Base-by-base conservation (phyloP, 306 rosid species). In the Carpinus viminea region DNA sequence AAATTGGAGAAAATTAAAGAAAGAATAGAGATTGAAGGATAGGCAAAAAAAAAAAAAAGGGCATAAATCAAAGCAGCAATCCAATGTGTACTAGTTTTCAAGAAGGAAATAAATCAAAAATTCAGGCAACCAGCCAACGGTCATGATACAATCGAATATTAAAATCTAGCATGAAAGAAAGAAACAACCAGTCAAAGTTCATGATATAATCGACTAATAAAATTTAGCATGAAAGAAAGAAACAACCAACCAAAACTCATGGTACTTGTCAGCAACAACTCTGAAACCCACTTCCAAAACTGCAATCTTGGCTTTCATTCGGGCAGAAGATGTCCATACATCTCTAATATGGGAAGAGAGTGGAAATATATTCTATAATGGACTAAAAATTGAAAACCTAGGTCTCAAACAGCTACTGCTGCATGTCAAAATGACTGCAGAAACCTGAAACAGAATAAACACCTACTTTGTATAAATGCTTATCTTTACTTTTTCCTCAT, bases 11-110 rank as follows among this genome's bases (percentile, higher is more conserved):
- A 74, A 5, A 78, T 79, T 52, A 57, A 36, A 79, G 68, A 75
- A 69, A 41, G 64, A 68, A 60, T 41, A n/a, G 4, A 38, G 13
- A 68, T n/a, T 41, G 4, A 79, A 71, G 68, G 36, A 53, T 34
- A 55, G 47, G 54, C 54, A 16, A 68, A 43, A 34, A 74, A 62
- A 48, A 68, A 50, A 6, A 68, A 54, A 45, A 46, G 31, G 21
- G 54, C 51, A 69, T 79, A 65, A 78, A 66, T 66, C 28, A 38
- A 64, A 74, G 62, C 24, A 72, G 79, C 57, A 82, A 82, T 73
- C 78, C 18, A 72, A 72, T 65, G 60, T 64, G 70, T 79, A 18
- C 47, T 69, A 73, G n/a, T 47, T 81, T 57, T 41, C 74, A 68
- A 53, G 38, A 48, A 72, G 34, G 60, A 46, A 66, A 65, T 7